Evolutionary conservation across 2,329 filamentous ascomycete genomes (phyloP).

Genomic region (Epichloe sp.): DNA sequence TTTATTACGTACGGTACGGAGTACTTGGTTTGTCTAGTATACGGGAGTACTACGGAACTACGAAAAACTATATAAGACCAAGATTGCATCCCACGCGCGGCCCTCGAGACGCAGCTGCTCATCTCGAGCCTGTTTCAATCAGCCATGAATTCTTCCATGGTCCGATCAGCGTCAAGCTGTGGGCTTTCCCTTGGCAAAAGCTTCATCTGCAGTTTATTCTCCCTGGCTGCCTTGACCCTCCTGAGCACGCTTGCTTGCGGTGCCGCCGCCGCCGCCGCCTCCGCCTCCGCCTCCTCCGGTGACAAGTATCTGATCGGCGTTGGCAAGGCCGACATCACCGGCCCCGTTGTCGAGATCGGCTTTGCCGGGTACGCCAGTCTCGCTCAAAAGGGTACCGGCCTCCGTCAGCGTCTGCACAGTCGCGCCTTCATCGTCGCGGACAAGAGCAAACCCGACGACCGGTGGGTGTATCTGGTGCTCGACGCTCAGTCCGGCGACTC

Average conservation of each 20-base stretch:
- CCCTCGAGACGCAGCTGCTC: too few relatives aligned
- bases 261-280: background rate
- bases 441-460: conserved; percentile 48
- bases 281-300: conserved; percentile 3
- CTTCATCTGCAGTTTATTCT: conserved; percentile 6
- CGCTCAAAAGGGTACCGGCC: conserved; percentile 70
- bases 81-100: too few relatives aligned
- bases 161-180: background rate
- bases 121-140: too few relatives aligned
- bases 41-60: too few relatives aligned
- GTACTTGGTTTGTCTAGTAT: too few relatives aligned
- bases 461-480: conserved; percentile 77
- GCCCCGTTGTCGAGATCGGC: conserved; percentile 79
- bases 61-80: too few relatives aligned
- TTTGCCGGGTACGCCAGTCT: conserved; percentile 85
- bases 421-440: conserved; percentile 79
- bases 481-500: conserved; percentile 85
- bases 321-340: conserved; percentile 46
- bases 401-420: conserved; percentile 79
- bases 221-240: background rate
- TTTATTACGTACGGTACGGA: too few relatives aligned
- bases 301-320: conserved; percentile 38
- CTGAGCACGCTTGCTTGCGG: background rate
- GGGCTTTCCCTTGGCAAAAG: background rate
- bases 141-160: background rate